A percentile compares a stretch with the other conserved stretches of the same genome.
phyloP scores from a whole-genome alignment of 2,329 filamentous ascomycete genomes.

The Cordyceps cateniannulata region DNA sequence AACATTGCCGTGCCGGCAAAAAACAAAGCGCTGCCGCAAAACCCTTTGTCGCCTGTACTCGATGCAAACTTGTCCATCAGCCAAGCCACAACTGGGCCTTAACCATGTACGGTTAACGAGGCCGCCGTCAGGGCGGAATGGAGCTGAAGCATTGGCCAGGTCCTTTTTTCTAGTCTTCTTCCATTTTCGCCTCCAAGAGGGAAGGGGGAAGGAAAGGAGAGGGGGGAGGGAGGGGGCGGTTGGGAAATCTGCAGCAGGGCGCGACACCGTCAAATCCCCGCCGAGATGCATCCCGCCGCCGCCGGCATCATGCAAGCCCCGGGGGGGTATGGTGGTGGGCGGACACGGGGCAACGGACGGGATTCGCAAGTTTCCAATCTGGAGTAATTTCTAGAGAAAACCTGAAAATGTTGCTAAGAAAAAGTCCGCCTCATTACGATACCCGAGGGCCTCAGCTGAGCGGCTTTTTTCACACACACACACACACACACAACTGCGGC shows the following conservation, averaged over 20 bases:
- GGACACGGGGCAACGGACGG: neutral
- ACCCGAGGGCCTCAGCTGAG: constrained; percentile 9
- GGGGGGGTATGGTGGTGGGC: too few relatives aligned
- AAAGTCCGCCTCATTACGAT: neutral
- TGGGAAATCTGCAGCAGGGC: constrained; percentile 1
- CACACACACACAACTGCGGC: neutral
- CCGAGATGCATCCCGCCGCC: constrained; percentile 1
- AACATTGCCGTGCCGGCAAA: neutral
- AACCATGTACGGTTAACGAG: constrained; percentile 8
- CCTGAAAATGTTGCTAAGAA: neutral
- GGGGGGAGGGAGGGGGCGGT: neutral
- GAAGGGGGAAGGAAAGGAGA: neutral
- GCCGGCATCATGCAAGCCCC: neutral
- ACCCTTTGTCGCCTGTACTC: too few relatives aligned
- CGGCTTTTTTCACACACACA: neutral
- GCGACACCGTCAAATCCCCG: neutral
- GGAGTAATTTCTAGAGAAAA: too few relatives aligned
- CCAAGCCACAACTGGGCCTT: constrained; percentile 10
- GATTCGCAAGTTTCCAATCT: neutral
- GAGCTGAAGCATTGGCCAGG: neutral
- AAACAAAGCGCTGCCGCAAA: too few relatives aligned
- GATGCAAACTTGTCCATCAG: neutral
- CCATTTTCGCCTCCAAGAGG: constrained; percentile 1
- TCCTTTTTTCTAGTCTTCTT: neutral
- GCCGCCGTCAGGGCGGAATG: constrained; percentile 2